phyloP scores from a whole-genome alignment of 1,284 basidiomycete genomes.

The Ceratorhiza oryzae-sativae region DNA sequence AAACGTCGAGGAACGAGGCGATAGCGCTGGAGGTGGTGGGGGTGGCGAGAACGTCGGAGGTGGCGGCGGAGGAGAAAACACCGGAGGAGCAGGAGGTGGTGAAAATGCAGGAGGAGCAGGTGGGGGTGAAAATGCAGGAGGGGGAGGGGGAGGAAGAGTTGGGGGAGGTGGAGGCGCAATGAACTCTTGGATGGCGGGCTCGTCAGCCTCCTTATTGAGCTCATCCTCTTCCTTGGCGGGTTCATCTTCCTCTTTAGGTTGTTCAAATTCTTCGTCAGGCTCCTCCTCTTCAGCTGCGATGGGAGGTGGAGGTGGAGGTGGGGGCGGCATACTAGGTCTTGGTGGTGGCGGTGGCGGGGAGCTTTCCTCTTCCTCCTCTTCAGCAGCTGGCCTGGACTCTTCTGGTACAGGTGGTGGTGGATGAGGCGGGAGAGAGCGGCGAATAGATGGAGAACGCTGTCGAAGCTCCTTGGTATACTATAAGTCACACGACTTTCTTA shows the following conservation, averaged over 20 bases:
- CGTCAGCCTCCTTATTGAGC: not conserved
- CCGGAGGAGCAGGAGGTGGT: slow-evolving; percentile 1
- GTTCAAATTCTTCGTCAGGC: not conserved
- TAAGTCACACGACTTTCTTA: not conserved
- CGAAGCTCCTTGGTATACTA: not conserved
- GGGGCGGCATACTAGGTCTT: slow-evolving; percentile 23
- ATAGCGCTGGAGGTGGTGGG: slow-evolving; percentile 4
- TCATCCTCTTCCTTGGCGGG: not conserved
- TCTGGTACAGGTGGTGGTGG: slow-evolving; percentile 26
- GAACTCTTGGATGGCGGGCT: not conserved
- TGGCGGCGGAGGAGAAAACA: not conserved
- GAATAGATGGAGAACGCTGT: slow-evolving; percentile 30
- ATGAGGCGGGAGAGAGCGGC: slow-evolving; percentile 14
- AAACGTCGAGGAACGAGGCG: not conserved
- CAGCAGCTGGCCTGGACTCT: not conserved
- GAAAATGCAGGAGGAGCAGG: slow-evolving; percentile 22
- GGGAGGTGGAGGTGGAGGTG: slow-evolving; percentile 28
- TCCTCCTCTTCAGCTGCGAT: not conserved
- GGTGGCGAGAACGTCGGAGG: slow-evolving; percentile 12
- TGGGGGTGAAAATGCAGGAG: slow-evolving; percentile 12
- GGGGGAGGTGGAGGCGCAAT: slow-evolving; percentile 19
- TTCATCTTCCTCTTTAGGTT: too few relatives aligned
- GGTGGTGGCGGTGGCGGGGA: not conserved
- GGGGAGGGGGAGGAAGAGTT: not conserved
- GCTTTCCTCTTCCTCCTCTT: not conserved